Percentiles rank a stretch among this genome's conserved stretches.
phyloP scores from a whole-genome alignment of 352 stramenopile genomes.

The Globisporangium radiosum region DNA sequence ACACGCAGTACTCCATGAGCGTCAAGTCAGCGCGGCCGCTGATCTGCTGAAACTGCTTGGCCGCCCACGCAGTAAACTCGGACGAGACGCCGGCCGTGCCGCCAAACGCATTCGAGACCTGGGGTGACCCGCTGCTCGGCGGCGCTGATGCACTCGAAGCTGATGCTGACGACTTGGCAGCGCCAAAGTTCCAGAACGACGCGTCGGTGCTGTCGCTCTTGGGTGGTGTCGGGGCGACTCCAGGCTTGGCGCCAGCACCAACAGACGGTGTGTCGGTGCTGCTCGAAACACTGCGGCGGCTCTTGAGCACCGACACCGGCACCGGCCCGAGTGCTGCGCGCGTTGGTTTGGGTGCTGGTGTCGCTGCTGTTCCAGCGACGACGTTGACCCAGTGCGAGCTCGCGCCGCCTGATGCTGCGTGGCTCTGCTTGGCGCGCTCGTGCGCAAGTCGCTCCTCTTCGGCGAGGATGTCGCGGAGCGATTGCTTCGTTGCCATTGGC shows the following conservation, averaged over 20 bases:
- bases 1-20: conserved; percentile 93
- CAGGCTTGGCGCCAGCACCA: background rate
- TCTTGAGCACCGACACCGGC: conserved; percentile 78
- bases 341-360: conserved; percentile 43
- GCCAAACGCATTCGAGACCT: conserved; percentile 41
- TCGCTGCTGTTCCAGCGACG: conserved; percentile 57
- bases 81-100: conserved; percentile 39
- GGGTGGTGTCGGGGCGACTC: conserved; percentile 19
- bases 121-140: background rate
- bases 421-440: conserved; percentile 46
- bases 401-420: conserved; percentile 16
- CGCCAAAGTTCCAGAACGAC: conserved; percentile 84
- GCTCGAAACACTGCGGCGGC: conserved; percentile 48
- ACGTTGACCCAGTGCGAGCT: conserved; percentile 84
- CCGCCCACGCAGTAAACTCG: conserved; percentile 76
- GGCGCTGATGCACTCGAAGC: conserved; percentile 14
- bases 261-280: conserved; percentile 13
- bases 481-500: conserved; percentile 28
- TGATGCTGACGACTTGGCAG: conserved; percentile 13
- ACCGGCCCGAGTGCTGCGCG: conserved; percentile 53
- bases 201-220: conserved; percentile 52
- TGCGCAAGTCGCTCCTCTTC: conserved; percentile 78
- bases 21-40: conserved; percentile 73
- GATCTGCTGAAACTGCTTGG: conserved; percentile 77
- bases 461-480: conserved; percentile 73